A percentile compares a stretch with the other conserved stretches of the same genome.
These are phyloP conservation scores for Podospora australis DNA, from an alignment of 495 filamentous ascomycete species.

Conservation along the genomic window DNA sequence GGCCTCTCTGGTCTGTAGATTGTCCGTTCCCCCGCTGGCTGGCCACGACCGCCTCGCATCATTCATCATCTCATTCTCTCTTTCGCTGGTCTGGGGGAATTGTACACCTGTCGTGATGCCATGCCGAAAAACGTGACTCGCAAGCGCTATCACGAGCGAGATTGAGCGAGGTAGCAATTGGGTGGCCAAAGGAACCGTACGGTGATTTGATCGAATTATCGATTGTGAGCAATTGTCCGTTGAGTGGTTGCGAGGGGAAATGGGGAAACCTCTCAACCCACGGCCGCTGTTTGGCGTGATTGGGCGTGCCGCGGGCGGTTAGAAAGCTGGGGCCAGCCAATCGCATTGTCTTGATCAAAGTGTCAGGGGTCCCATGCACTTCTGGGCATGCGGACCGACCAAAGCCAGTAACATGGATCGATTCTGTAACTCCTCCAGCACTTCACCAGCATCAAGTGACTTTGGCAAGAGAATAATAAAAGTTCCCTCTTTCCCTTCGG, in stretches of 20 bases:
- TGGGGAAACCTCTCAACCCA: slow-evolving; percentile 18
- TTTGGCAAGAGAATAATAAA: background rate
- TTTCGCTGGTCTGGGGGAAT: too few relatives aligned
- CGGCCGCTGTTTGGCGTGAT: slow-evolving; percentile 28
- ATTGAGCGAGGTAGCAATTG: background rate
- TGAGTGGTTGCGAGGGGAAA: slow-evolving; percentile 9
- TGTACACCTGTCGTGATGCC: too few relatives aligned
- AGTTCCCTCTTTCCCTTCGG: too few relatives aligned
- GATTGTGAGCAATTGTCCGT: background rate
- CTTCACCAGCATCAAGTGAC: slow-evolving; percentile 26
- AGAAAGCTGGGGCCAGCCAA: slow-evolving; percentile 31
- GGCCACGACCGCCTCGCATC: background rate
- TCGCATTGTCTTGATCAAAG: slow-evolving; percentile 20
- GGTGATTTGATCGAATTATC: slow-evolving; percentile 8
- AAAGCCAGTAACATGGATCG: slow-evolving; percentile 18
- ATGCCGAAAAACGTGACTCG: too few relatives aligned
- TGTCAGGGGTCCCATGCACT: slow-evolving; percentile 13
- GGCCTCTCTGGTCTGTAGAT: background rate
- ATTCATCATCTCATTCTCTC: too few relatives aligned
- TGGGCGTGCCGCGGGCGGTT: slow-evolving; percentile 38
- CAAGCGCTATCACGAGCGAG: too few relatives aligned
- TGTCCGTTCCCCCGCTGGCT: background rate
- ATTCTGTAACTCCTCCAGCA: slow-evolving; percentile 25
- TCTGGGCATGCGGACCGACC: background rate
- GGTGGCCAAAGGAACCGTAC: background rate